Evolutionary conservation across 1,284 basidiomycete genomes (phyloP), one percentile per base, ranked within the genome.

Genomic region (Trichosporon faecale): DNA sequence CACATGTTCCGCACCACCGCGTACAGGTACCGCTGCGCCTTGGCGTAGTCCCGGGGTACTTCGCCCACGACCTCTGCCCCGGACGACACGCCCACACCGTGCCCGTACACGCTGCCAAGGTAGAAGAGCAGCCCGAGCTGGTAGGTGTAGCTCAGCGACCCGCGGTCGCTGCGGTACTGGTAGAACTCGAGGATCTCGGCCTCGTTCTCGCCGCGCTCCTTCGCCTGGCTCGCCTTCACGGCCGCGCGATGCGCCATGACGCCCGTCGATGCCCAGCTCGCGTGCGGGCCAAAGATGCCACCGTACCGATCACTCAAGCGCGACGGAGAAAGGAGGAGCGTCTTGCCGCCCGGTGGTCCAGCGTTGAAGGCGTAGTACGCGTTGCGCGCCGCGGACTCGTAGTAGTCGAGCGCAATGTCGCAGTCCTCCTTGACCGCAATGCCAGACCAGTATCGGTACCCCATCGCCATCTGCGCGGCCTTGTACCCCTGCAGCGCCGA

Each of bases 381-480:
- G 90, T 92, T 89, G 73, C 93, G 91, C 12, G 94, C 91, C 0
- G 94, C 93, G 49, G 86, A 86, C 77, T 93, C 91, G 80, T 97
- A 98, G 90, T 92, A 97, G 27, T 89, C 88, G 61, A 94, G 83
- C 2, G 95, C 92, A 6, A 88, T 85, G 78, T 89, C 86, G 80
- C 95, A 98, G 76, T 91, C 90, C 80, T 97, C 94, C 66, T 90
- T 86, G 0, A 92, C 91, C 6, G 95, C 93, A 71, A 99, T 95
- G 0, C 97, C 97, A 29, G 91, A 91, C 91, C 93, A 97, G 79
- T 95, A 91, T n/a, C 95, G 88, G 82, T 96, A 98, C 0, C 91
- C 97, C 46, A 99, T 86, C 0, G 94, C 89, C 92, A 96, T 95
- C 80, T 95, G 91, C 0, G 96, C 92, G 4, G 91, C 90, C 74